Evolutionary conservation across 2,329 filamentous ascomycete species (phyloP), one percentile per base, ranked within the genome.

Genomic region (Ceratocystis harringtonii): DNA sequence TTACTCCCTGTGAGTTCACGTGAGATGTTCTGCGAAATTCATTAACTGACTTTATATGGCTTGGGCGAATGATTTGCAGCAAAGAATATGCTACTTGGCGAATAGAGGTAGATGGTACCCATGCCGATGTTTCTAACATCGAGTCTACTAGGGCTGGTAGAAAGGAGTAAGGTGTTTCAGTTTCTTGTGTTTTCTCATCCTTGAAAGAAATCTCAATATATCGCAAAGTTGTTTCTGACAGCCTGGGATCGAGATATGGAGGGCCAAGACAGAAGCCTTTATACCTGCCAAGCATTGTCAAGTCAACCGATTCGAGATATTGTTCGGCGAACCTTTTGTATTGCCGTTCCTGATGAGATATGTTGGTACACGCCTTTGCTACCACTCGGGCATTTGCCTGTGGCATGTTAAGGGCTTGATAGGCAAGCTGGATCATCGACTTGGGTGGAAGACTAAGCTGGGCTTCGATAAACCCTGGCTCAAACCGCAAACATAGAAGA

Each of bases 121-220:
- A 84, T 86, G 17, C 81, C 80, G 69, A 67, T 17, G 57, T 63
- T n/a, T 67, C 66, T 28, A 63, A 22, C 15, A 36, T 61, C 3
- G 78, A 80, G 68, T 87, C 84, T 8, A 84, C 74, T 0, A 90
- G 72, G 25, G 86, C 78, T 0, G 86, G 85, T 0, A 91, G 77
- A 71, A 87, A 92, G 12, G 89, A 78, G 50, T 74, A 55, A 10
- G 44, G 12, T 74, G 70, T 0, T 17, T 25, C 55, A 8, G 8
- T 19, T 32, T 36, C 15, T 22, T 36, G 55, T 69, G 66, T 1
- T 73, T n/a, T n/a, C 28, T 45, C 68, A 1, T 65, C 66, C 19
- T 63, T 50, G 4, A 69, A 45, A 22, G 58, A 68, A 57, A 75
- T 25, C 7, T 64, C 57, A n/a, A 68, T 36, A 41, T 66, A 58